Evolutionary conservation across 768 basidiomycete genomes (phyloP), one percentile per base, ranked within the genome.

Genomic region (Kwoniella europaea): DNA sequence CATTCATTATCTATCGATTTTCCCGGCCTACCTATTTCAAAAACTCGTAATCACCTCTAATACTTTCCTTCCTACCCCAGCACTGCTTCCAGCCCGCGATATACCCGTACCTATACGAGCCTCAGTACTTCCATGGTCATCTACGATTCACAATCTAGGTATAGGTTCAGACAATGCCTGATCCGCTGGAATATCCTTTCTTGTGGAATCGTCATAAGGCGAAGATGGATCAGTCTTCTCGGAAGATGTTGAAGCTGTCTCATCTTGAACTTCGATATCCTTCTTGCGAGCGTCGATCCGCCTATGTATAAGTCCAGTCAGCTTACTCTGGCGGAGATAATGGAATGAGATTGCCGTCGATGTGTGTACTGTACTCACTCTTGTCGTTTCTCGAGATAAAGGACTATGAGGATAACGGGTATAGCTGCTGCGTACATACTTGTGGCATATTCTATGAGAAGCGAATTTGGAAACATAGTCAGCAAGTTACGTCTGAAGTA

Each of bases 391-490:
- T 65, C 52, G 35, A 65, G 29, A 18, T 20, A 65, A 16, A 65
- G 46, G 2, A 65, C 27, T 10, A 41, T n/a, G 12, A 65, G 41
- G 53, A 65, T 27, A 20, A 35, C 64, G 29, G 54, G 35, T 10
- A 65, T 55, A 9, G 52, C 64, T 3, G 27, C 64, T 16, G 64
- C 24, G 5, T 53, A 65, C 22, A 22, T 53, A 41, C 46, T 53
- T 18, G 54, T 53, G n/a, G 64, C 64, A 20, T 65, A 65, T 29
- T 65, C 64, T 65, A n/a, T 58, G 22, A 13, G n/a, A 12, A 12
- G 7, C 15, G 16, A 53, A 16, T 16, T 16, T 7, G 24, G 10
- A 24, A n/a, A 10, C 54, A 22, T 4, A 20, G 13, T 35, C 35
- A 35, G 35, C 7, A 6, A 35, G 6, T 35, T 35, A 35, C 35